Base-by-base conservation (phyloP, 1,284 basidiomycete genomes). In the Ustilago vetiveriae region DNA sequence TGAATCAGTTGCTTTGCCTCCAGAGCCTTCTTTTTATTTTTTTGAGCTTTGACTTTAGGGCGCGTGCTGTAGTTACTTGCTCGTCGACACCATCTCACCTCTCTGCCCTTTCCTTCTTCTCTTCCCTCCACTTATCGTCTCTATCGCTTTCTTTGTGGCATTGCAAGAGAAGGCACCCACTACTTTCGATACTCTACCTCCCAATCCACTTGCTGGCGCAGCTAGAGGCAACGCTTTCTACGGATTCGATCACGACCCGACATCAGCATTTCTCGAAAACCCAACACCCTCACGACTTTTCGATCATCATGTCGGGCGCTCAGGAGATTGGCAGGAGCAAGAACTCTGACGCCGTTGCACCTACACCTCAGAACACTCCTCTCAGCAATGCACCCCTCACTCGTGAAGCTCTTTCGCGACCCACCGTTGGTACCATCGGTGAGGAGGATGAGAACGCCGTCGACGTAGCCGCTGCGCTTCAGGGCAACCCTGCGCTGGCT, bases 281-380 rank as follows among this genome's bases (percentile, higher is more conserved):
- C n/a, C 6, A 11, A 6, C 11, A 35, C 33, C 16, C 16, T 35
- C 33, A 13, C 33, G 5, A 39, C 39, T 43, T 27, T 40, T 32
- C 38, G 6, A 30, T 21, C 39, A 41, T 10, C 53, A 71, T 71
- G 68, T 71, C 68, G 40, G 63, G 63, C 58, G 68, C 68, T 35
- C 68, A 71, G 48, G 62, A 71, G 63, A 71, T 71, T 26, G 46
- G 56, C 59, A 72, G 68, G 59, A 73, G 57, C 67, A 67, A 75
- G 37, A 72, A 75, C 51, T 40, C 63, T 35, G 76, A 82, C 60
- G 52, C 69, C 39, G 79, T 83, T 57, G 90, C 90, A 5, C 90
- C 90, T 19, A 92, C 90, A 21, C 90, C 90, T 14, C 89, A 90
- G 82, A 92, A 92, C 85, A 91, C 90, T 14, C 90, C 90, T 16